These are phyloP conservation scores for Aspergillus funiculosus DNA, from an alignment of 495 filamentous ascomycete species.

Conservation along the genomic window DNA sequence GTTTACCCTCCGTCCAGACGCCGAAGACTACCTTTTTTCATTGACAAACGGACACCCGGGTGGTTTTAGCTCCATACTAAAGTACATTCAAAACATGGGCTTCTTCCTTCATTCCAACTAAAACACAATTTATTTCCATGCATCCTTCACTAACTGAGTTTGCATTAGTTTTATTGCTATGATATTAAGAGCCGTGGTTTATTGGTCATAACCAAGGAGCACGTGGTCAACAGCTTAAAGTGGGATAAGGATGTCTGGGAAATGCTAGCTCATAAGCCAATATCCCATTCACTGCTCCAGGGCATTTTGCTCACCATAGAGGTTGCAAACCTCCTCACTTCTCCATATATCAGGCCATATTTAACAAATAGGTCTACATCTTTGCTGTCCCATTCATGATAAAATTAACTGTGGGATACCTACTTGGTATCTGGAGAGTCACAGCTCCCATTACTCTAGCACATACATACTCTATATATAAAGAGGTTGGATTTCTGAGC, in stretches of 20 bases:
- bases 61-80: not conserved
- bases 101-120: not conserved
- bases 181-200: not conserved
- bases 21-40: constrained; percentile 2
- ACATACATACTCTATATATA: no score
- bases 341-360: no score
- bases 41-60: constrained; percentile 12
- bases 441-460: no score
- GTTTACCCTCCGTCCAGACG: constrained; percentile 1
- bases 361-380: no score
- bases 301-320: not conserved
- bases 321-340: not conserved
- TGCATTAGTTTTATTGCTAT: constrained; percentile 1
- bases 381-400: no score
- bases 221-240: not conserved
- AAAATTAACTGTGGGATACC: no score
- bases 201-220: not conserved
- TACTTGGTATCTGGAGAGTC: no score
- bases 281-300: constrained; percentile 4
- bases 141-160: constrained; percentile 1
- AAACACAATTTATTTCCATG: not conserved
- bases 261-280: not conserved
- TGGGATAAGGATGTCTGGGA: not conserved
- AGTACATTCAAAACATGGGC: constrained; percentile 1
- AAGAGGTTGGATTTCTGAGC: no score